These are phyloP conservation scores for Penicillium alfredii DNA, from an alignment of 495 filamentous ascomycete genomes.

Conservation along the genomic window DNA sequence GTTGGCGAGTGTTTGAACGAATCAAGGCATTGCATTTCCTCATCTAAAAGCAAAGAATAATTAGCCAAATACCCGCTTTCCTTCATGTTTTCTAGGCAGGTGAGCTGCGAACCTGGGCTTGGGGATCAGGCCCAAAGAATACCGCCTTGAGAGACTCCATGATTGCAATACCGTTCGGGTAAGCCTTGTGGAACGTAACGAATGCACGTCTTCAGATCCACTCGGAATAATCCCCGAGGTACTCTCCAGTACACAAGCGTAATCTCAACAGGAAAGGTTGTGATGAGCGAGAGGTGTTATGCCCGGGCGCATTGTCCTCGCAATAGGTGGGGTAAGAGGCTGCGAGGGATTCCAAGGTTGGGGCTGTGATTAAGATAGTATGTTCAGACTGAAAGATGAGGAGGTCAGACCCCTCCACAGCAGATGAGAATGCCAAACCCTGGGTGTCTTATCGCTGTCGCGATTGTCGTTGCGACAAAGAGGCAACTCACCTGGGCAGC, in stretches of 20 bases:
- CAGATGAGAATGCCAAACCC: no score
- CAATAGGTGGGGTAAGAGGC: conserved; percentile 6
- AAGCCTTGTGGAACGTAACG: no score
- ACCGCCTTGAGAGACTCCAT: conserved; percentile 87
- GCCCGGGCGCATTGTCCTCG: conserved; percentile 9
- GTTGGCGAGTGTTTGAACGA: conserved; percentile 83
- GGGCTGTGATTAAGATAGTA: no score
- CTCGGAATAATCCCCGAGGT: no score
- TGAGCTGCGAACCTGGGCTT: conserved; percentile 63
- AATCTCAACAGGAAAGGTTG: not conserved
- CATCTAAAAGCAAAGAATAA: conserved; percentile 49
- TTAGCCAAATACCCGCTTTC: conserved; percentile 5
- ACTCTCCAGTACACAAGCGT: no score
- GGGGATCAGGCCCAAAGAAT: conserved; percentile 89
- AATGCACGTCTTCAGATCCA: no score
- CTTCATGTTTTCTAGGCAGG: no score
- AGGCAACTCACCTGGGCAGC: conserved; percentile 4
- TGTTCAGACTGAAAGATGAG: no score
- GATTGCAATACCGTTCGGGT: conserved; percentile 10
- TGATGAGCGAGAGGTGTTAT: conserved; percentile 4
- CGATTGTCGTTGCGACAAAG: no score
- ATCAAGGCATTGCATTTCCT: conserved; percentile 94
- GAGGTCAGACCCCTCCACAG: no score
- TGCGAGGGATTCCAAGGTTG: no score
- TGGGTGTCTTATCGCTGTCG: conserved; percentile 17